Percentiles rank a stretch among this genome's conserved stretches.
phyloP scores from a whole-genome alignment of 148 eudicot species.

The Camellia lanceoleosa region DNA sequence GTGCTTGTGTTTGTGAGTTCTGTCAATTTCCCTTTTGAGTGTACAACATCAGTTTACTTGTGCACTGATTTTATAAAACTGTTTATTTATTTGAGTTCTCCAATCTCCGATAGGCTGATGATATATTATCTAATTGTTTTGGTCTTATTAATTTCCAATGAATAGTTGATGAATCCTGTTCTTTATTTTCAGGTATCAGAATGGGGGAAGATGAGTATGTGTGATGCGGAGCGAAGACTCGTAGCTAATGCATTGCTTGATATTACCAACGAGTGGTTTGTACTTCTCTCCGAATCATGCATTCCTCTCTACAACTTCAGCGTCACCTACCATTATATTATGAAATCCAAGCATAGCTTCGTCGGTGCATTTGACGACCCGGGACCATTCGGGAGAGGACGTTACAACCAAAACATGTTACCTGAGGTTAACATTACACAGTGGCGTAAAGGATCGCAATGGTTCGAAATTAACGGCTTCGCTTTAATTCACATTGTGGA shows the following conservation, averaged over 20 bases:
- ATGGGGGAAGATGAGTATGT: constrained; percentile 30
- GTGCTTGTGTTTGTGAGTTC: background rate
- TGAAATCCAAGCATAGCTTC: constrained; percentile 21
- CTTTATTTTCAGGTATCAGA: constrained; percentile 20
- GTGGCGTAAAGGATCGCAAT: constrained; percentile 26
- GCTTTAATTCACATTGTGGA: constrained; percentile 14
- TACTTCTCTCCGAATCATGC: constrained; percentile 24
- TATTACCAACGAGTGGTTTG: constrained; percentile 19
- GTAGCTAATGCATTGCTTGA: constrained; percentile 23
- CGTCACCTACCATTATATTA: constrained; percentile 14
- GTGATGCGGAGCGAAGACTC: constrained; percentile 25
- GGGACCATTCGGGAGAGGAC: constrained; percentile 22
- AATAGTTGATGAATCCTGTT: background rate
- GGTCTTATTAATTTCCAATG: background rate
- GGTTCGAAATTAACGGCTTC: constrained; percentile 24
- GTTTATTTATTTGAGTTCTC: background rate
- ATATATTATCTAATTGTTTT: background rate
- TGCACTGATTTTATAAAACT: background rate
- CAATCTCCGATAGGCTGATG: background rate
- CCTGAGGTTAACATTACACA: constrained; percentile 19
- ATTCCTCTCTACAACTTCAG: constrained; percentile 25
- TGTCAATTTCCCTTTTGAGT: too few relatives aligned
- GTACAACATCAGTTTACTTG: background rate
- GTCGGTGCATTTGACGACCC: constrained; percentile 22
- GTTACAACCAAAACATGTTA: constrained; percentile 11